A percentile compares a stretch with the other conserved stretches of the same genome.
Evolutionary conservation across 2,329 filamentous ascomycete genomes (phyloP).

Genomic region (Chaetomium sp.): DNA sequence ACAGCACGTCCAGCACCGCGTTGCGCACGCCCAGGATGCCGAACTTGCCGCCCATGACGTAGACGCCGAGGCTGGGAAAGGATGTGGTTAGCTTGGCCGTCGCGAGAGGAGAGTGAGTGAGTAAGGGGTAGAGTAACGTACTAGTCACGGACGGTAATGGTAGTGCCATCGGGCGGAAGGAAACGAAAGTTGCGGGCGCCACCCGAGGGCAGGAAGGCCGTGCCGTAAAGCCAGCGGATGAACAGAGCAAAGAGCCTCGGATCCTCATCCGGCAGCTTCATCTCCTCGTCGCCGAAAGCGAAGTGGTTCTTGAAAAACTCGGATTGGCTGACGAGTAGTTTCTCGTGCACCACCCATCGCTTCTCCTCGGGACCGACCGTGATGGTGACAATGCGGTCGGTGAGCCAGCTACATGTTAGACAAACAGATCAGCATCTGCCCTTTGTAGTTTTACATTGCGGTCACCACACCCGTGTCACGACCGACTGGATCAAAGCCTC

Average conservation of each 20-base stretch:
- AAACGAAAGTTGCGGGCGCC: conserved; percentile 29
- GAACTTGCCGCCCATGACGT: conserved; percentile 34
- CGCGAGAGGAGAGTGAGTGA: too few relatives aligned
- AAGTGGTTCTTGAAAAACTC: conserved; percentile 31
- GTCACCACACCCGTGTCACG: background rate
- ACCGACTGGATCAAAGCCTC: background rate
- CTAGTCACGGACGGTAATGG: conserved; percentile 32
- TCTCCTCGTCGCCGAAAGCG: conserved; percentile 18
- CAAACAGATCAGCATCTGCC: background rate
- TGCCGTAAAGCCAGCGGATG: conserved; percentile 36
- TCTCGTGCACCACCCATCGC: conserved; percentile 32
- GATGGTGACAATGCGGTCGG: conserved; percentile 32
- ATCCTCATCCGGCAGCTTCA: conserved; percentile 28
- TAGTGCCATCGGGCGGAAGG: conserved; percentile 22
- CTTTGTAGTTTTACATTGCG: background rate
- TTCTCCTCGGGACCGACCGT: conserved; percentile 28
- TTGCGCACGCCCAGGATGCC: conserved; percentile 32
- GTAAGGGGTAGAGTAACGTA: conserved; percentile 20
- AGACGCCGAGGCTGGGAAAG: conserved; percentile 31
- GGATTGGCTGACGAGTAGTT: conserved; percentile 31
- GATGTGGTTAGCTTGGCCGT: background rate
- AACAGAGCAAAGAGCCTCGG: conserved; percentile 33
- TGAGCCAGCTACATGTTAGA: conserved; percentile 28
- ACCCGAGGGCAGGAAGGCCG: conserved; percentile 27
- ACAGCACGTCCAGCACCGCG: conserved; percentile 34